Evolutionary conservation across 2,329 filamentous ascomycete genomes (phyloP).

Genomic region (Aspergillus texensis): DNA sequence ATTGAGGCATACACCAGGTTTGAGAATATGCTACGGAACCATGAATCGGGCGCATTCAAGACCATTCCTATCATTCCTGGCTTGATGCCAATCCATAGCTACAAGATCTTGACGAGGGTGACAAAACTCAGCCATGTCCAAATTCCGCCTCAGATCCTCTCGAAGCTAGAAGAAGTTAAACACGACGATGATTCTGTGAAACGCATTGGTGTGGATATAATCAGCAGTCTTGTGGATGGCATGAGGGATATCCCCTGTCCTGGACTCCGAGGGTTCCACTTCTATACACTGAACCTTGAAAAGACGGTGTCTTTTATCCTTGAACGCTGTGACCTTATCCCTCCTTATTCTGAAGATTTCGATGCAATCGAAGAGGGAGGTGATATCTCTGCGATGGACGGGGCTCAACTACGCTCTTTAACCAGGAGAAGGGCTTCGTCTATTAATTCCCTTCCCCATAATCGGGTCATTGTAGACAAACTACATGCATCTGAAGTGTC

Average conservation of each 20-base stretch:
- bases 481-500: conserved; percentile 37
- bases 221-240: conserved; percentile 80
- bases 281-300: conserved; percentile 95
- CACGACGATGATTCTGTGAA: conserved; percentile 53
- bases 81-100: conserved; percentile 96
- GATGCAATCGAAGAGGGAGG: conserved; percentile 48
- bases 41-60: conserved; percentile 83
- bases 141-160: conserved; percentile 71
- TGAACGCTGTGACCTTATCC: conserved; percentile 82
- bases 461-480: conserved; percentile 79
- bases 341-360: conserved; percentile 53
- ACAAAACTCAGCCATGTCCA: conserved; percentile 92
- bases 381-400: conserved; percentile 25
- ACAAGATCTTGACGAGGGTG: conserved; percentile 90
- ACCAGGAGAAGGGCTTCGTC: conserved; percentile 68
- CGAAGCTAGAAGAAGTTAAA: conserved; percentile 56
- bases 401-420: conserved; percentile 35
- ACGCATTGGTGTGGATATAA: conserved; percentile 59
- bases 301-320: conserved; percentile 94
- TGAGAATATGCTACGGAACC: conserved; percentile 73
- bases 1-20: conserved; percentile 79
- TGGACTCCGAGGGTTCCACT: conserved; percentile 82
- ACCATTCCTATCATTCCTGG: conserved; percentile 89
- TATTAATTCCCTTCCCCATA: conserved; percentile 81
- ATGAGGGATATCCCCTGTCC: conserved; percentile 67